These are phyloP conservation scores for Hypoxylon fragiforme DNA, from an alignment of 495 filamentous ascomycete species.

Conservation along the genomic window DNA sequence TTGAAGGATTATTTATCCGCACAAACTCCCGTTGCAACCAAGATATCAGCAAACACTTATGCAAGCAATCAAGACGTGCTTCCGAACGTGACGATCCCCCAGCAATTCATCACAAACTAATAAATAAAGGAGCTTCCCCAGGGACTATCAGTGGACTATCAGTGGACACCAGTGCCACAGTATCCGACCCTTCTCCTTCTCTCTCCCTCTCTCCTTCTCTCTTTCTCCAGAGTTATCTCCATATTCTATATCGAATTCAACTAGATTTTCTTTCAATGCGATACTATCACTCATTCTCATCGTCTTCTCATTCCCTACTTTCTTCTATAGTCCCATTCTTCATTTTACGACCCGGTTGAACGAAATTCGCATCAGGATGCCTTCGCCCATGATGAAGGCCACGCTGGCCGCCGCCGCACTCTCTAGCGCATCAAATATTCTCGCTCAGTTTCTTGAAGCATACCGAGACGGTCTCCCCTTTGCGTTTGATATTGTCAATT, in stretches of 20 bases:
- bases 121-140: neutral
- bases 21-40: too few species aligned
- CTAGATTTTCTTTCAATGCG: constrained; percentile 27
- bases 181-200: neutral
- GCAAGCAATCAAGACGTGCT: neutral
- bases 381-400: constrained; percentile 38
- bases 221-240: neutral
- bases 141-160: neutral
- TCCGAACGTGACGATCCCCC: neutral
- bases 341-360: constrained; percentile 25
- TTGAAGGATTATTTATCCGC: neutral
- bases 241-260: constrained; percentile 16
- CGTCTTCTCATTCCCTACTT: constrained; percentile 7
- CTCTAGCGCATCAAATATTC: constrained; percentile 37
- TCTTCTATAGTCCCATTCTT: neutral
- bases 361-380: constrained; percentile 24
- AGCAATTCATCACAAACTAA: neutral
- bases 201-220: neutral
- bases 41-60: neutral
- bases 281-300: constrained; percentile 16
- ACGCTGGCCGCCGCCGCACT: constrained; percentile 36
- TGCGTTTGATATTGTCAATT: constrained; percentile 32
- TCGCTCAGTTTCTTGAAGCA: constrained; percentile 38
- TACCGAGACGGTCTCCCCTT: constrained; percentile 36
- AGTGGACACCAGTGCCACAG: neutral